Evolutionary conservation across 805 yeast genomes (phyloP).

Genomic region (Komagataella phaffii): DNA sequence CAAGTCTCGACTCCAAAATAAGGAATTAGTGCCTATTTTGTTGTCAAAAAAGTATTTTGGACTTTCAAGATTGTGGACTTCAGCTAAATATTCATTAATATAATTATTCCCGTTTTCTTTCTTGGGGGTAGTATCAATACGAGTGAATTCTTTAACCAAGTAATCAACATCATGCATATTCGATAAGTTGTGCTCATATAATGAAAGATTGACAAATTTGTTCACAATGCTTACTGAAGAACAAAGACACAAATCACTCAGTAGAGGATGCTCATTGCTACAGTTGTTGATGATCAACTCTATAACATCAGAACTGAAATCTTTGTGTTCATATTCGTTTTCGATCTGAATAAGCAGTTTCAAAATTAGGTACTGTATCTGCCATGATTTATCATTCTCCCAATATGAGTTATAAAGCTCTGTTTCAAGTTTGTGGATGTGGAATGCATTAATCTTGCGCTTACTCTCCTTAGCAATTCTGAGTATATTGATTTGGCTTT

Average conservation of each 20-base stretch:
- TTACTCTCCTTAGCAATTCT: constrained; percentile 51
- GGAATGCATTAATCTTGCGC: constrained; percentile 25
- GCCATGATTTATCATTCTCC: constrained; percentile 38
- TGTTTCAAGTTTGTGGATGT: constrained; percentile 28
- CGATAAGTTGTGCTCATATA: constrained; percentile 30
- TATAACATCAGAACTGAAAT: constrained; percentile 26
- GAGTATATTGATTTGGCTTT: constrained; percentile 44
- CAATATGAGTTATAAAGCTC: constrained; percentile 9
- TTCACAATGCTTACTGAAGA: constrained; percentile 18
- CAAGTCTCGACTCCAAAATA: constrained; percentile 57
- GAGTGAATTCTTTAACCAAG: constrained; percentile 20
- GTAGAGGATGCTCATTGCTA: constrained; percentile 13
- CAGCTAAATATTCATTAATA: constrained; percentile 28
- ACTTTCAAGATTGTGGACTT: constrained; percentile 30
- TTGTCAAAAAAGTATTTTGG: constrained; percentile 48
- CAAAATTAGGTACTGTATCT: constrained; percentile 30
- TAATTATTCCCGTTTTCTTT: constrained; percentile 17
- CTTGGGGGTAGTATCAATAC: constrained; percentile 27
- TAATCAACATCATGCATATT: constrained; percentile 26
- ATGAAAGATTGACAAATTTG: constrained; percentile 30
- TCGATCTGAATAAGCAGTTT: constrained; percentile 40
- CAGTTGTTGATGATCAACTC: constrained; percentile 31
- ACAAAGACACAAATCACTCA: neutral
- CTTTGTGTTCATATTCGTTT: constrained; percentile 27
- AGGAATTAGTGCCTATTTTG: constrained; percentile 47